Conservation (phyloP, 345 rosid species). For the Pistacia atlantica region DNA sequence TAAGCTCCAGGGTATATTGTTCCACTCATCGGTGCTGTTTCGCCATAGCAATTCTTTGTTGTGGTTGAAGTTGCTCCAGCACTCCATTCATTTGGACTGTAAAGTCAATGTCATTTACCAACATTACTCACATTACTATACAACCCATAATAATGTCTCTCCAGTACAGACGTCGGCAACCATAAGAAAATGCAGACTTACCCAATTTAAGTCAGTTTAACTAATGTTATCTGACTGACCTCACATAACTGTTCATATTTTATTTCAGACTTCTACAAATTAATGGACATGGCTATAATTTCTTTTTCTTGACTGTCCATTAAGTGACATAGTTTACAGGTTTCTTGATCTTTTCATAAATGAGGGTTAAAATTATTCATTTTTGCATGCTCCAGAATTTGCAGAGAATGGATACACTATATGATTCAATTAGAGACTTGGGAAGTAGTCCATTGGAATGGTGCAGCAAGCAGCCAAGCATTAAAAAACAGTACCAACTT, state of each 20-base stretch:
- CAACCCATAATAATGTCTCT: background rate
- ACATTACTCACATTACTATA: background rate
- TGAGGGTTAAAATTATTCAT: no score
- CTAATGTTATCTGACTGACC: no score
- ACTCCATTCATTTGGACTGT: conserved; percentile 85
- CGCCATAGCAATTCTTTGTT: conserved; percentile 73
- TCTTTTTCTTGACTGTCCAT: no score
- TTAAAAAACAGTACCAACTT: background rate
- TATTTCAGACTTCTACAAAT: no score
- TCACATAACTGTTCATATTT: no score
- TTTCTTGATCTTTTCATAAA: background rate
- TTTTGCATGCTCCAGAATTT: no score
- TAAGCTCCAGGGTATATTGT: conserved; percentile 55
- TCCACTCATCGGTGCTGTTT: conserved; percentile 65
- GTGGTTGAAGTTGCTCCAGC: conserved; percentile 40
- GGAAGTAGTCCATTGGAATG: conserved; percentile 18
- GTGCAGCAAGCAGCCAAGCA: background rate
- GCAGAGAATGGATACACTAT: no score
- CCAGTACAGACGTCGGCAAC: no score
- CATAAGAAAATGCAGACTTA: no score
- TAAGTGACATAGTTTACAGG: background rate
- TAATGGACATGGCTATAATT: no score
- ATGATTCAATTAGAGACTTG: background rate
- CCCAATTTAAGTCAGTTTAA: no score
- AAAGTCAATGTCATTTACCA: conserved; percentile 17